These are phyloP conservation scores for Leccinum pachyderme DNA, from an alignment of 1,284 basidiomycete genomes.

Conservation along the genomic window DNA sequence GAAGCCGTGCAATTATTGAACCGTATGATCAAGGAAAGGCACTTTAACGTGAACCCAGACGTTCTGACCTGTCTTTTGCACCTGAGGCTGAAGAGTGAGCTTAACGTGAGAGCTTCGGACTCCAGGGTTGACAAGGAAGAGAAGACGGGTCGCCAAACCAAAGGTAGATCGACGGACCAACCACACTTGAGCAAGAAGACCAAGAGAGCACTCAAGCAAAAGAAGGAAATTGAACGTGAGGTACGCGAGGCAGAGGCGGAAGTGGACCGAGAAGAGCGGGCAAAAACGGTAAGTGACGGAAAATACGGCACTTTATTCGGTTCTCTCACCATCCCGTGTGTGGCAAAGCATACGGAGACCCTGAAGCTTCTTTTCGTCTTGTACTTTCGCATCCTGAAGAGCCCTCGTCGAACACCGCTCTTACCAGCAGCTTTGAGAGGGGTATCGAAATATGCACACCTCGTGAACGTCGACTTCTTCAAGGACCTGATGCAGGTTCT, in stretches of 20 bases:
- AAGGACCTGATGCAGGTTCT: conserved; percentile 90
- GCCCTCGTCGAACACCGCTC: conserved; percentile 76
- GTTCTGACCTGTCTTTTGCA: conserved; percentile 85
- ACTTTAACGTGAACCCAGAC: conserved; percentile 87
- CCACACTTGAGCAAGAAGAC: conserved; percentile 81
- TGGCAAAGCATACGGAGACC: conserved; percentile 82
- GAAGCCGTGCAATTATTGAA: conserved; percentile 91
- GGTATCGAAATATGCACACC: conserved; percentile 90
- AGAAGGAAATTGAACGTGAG: conserved; percentile 85
- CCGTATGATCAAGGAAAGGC: conserved; percentile 94
- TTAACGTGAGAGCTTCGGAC: conserved; percentile 73
- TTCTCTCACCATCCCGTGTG: conserved; percentile 16
- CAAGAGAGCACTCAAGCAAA: conserved; percentile 70
- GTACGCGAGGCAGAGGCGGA: conserved; percentile 93
- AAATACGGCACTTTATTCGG: conserved; percentile 10
- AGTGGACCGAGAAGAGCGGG: conserved; percentile 90
- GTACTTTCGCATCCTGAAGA: conserved; percentile 96
- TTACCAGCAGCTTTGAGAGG: conserved; percentile 90
- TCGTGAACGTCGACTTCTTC: conserved; percentile 99
- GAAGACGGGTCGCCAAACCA: conserved; percentile 40
- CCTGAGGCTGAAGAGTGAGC: conserved; percentile 86
- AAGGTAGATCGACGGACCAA: conserved; percentile 59
- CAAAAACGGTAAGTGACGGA: conserved; percentile 61
- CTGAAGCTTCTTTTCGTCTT: conserved; percentile 97
- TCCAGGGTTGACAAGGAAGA: conserved; percentile 61